phyloP scores from a whole-genome alignment of 208 protist genomes.

The Porcisia hertigi region DNA sequence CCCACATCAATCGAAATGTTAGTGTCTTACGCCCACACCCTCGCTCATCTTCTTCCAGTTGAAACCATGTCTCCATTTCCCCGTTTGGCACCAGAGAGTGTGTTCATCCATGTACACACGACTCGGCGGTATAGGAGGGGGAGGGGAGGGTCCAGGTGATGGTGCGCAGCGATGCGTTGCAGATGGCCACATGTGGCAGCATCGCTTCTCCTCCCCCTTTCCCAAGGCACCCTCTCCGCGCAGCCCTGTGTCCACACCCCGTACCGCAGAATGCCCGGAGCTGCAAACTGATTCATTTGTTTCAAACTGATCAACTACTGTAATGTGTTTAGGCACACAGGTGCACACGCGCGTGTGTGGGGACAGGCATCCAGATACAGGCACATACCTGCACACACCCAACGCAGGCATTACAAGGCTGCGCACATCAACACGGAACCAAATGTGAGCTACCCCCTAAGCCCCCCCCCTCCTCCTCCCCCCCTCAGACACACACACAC shows the following conservation, averaged over 20 bases:
- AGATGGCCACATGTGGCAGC: neutral
- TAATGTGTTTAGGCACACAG: neutral
- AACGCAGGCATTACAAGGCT: neutral
- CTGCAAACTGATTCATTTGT: no score
- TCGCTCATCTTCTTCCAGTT: no score
- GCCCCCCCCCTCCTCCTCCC: no score
- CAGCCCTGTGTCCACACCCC: no score
- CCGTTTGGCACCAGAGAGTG: neutral
- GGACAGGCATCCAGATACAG: neutral
- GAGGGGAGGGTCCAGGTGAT: neutral
- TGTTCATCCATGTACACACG: neutral
- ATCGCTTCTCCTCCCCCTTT: neutral
- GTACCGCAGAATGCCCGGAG: neutral
- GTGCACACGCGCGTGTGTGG: no score
- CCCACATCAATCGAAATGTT: neutral
- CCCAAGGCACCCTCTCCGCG: neutral
- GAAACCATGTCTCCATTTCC: neutral
- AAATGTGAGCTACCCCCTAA: no score
- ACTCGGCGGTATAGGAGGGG: neutral
- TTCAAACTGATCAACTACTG: neutral
- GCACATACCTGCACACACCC: neutral
- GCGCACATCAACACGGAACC: no score
- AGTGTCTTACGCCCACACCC: neutral
- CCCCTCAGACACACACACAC: constrained; percentile 1
- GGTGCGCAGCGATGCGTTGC: neutral